Conservation (phyloP, 306 rosid species). For the Vicia villosa region DNA sequence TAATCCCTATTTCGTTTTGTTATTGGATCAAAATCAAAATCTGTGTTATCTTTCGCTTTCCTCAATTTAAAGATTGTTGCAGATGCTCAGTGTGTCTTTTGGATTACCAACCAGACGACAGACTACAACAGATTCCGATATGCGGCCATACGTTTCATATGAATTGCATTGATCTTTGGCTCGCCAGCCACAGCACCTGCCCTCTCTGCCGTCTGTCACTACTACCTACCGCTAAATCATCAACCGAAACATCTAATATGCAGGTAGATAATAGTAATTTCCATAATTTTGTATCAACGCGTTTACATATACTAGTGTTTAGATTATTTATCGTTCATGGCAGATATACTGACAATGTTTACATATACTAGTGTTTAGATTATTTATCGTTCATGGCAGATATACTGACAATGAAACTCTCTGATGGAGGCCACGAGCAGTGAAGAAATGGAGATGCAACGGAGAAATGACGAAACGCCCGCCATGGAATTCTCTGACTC, state of each 20-base stretch:
- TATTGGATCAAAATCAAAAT: too few relatives aligned
- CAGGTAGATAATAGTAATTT: conserved; percentile 39
- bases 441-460: conserved; percentile 45
- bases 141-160: conserved; percentile 87
- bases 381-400: conserved; percentile 23
- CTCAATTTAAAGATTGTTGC: conserved; percentile 32
- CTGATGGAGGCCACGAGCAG: conserved; percentile 36
- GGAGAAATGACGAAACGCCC: conserved; percentile 42
- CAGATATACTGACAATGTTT: conserved; percentile 31
- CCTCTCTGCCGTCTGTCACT: conserved; percentile 93
- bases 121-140: conserved; percentile 85
- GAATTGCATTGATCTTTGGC: conserved; percentile 92
- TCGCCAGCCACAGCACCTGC: conserved; percentile 74
- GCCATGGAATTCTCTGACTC: conserved; percentile 35
- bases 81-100: conserved; percentile 90
- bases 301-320: not conserved
- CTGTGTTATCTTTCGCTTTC: conserved; percentile 18
- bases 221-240: conserved; percentile 52
- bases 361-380: not conserved
- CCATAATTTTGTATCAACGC: conserved; percentile 19
- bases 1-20: too few relatives aligned
- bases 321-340: conserved; percentile 22
- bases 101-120: conserved; percentile 79
- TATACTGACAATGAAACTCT: conserved; percentile 36
- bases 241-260: conserved; percentile 39